Percentiles rank a stretch among this genome's conserved stretches.
Evolutionary conservation across 176 grass and related monocot genomes (phyloP).

Genomic region (Cenchrus fungigraminus): DNA sequence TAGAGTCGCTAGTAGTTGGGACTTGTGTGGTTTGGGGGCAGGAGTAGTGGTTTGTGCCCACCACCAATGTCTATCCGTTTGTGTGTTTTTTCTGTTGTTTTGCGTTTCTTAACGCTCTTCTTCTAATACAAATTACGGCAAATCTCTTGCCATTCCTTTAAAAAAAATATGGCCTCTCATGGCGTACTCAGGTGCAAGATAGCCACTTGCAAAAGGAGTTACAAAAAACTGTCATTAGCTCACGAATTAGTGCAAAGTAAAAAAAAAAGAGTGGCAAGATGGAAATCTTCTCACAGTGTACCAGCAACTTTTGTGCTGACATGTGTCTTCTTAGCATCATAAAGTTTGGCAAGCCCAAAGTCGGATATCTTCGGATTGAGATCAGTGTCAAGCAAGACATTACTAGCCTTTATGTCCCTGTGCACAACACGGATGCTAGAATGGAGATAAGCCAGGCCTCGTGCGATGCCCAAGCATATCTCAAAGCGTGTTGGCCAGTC

Average conservation of each 20-base stretch:
- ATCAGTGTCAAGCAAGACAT: conserved; percentile 65
- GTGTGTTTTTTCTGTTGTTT: no score
- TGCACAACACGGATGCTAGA: conserved; percentile 64
- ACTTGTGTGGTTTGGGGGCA: no score
- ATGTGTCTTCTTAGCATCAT: conserved; percentile 61
- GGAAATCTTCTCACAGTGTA: conserved; percentile 58
- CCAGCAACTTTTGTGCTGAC: conserved; percentile 75
- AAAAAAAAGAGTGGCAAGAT: neutral
- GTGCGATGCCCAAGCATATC: conserved; percentile 67
- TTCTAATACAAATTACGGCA: no score
- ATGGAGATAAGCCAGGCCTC: conserved; percentile 72
- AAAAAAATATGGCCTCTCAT: conserved; percentile 67
- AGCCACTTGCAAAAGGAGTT: conserved; percentile 48
- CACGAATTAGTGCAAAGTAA: no score
- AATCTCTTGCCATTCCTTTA: no score
- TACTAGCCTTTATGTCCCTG: conserved; percentile 79
- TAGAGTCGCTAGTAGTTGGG: no score
- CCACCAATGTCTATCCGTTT: no score
- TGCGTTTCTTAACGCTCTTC: no score
- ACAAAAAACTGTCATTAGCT: no score
- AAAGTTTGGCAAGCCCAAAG: conserved; percentile 72
- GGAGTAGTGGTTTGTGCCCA: no score
- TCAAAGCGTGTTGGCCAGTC: conserved; percentile 58
- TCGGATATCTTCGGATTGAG: conserved; percentile 76
- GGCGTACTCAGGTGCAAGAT: conserved; percentile 77